Evolutionary conservation across 805 yeast genomes (phyloP), one percentile per base, ranked within the genome.

Genomic region (Grigorovia transvaalensis): DNA sequence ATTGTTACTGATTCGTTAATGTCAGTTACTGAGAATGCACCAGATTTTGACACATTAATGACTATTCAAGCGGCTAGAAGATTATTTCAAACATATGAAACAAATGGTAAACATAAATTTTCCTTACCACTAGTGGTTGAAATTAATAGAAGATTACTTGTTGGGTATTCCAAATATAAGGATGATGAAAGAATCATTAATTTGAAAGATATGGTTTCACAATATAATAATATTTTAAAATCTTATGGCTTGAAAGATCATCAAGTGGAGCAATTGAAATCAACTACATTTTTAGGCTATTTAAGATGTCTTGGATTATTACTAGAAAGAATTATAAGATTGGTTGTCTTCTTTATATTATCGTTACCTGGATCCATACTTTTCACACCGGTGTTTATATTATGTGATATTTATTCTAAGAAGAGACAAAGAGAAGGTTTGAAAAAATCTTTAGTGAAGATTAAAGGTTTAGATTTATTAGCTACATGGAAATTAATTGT

Each of bases 401-500:
- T 84, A 17, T 79, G 96, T 9, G 83, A 82, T 60, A 67, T 68
- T 30, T 84, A 87, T 51, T 84, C 96, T 13, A 78, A 74, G 53
- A 73, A 74, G 55, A 89, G 90, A 68, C 88, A 90, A 44, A 73
- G 68, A 54, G 77, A 80, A 41, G 98, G 98, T 0, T 73, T 91
- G 54, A 89, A 88, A n/a, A 85, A 78, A n/a, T 88, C 96, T 0
- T 77, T 87, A 1, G 99, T 91, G 17, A 91, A 91, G 65, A 82
- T 91, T 56, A 82, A 83, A 64, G 98, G 95, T 13, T 80, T 79
- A 49, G 99, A 91, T 66, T 95, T 91, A 44, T 74, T 91, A 51
- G 97, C 97, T 2, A 88, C 97, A 1, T 91, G 99, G 99, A 91
- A 91, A 68, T 79, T 91, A 46, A 75, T 90, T 54, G 87, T 90